Conservation (phyloP, 2,329 filamentous ascomycete species). For the Colletotrichum sp. region DNA sequence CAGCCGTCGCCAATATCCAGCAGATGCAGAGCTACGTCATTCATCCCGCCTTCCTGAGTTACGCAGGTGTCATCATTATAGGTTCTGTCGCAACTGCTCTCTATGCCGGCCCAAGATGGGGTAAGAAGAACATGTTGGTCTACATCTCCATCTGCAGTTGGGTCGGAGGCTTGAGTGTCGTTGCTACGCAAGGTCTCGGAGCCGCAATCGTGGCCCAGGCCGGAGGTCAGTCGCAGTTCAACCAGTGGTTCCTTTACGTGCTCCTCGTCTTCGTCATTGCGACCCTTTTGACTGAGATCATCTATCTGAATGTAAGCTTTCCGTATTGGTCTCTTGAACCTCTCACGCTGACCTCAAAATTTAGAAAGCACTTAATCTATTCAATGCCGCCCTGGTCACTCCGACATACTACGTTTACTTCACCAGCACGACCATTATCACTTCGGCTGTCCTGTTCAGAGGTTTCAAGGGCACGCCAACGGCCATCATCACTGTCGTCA, state of each 20-base stretch:
- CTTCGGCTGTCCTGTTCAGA: slow-evolving; percentile 88
- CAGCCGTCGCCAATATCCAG: slow-evolving; percentile 85
- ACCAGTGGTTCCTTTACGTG: slow-evolving; percentile 96
- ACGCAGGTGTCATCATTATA: slow-evolving; percentile 82
- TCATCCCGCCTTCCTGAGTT: slow-evolving; percentile 83
- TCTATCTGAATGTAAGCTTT: slow-evolving; percentile 82
- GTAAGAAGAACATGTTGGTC: slow-evolving; percentile 96
- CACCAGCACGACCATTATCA: slow-evolving; percentile 93
- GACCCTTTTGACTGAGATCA: slow-evolving; percentile 92
- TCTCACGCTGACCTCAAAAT: slow-evolving; percentile 34
- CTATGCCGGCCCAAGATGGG: slow-evolving; percentile 85
- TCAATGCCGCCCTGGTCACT: slow-evolving; percentile 95
- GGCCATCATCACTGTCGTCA: slow-evolving; percentile 85
- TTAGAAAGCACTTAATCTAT: slow-evolving; percentile 97
- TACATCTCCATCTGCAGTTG: slow-evolving; percentile 97
- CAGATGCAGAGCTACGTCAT: slow-evolving; percentile 91
- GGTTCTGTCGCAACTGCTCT: slow-evolving; percentile 75
- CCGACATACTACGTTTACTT: slow-evolving; percentile 99
- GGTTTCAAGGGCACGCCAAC: slow-evolving; percentile 88
- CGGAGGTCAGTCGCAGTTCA: slow-evolving; percentile 84
- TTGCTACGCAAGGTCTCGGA: slow-evolving; percentile 91
- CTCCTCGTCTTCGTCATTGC: slow-evolving; percentile 86
- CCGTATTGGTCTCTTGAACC: not conserved
- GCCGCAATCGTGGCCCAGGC: slow-evolving; percentile 90
- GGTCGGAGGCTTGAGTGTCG: slow-evolving; percentile 92